Percentiles rank a stretch among this genome's conserved stretches.
Evolutionary conservation across 108 stramenopile species (phyloP).

Genomic region (Aurantiochytrium sp.): DNA sequence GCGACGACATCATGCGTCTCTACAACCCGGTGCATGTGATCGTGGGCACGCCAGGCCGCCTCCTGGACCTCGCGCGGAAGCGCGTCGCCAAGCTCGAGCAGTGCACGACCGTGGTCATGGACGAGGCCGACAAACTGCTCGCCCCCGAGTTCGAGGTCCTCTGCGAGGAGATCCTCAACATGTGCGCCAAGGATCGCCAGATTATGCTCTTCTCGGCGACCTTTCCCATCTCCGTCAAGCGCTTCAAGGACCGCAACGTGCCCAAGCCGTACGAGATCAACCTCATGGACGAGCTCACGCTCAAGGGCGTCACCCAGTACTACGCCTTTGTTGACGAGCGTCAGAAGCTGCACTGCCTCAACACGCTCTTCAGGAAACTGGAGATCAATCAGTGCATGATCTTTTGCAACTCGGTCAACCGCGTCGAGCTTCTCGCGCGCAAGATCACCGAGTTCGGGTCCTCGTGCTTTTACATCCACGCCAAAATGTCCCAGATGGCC

Average conservation of each 20-base stretch:
- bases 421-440: constrained; percentile 93
- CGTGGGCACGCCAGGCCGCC: constrained; percentile 95
- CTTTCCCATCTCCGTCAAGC: constrained; percentile 93
- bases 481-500: constrained; percentile 96
- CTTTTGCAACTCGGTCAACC: constrained; percentile 97
- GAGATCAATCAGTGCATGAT: constrained; percentile 99
- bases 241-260: constrained; percentile 85
- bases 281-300: constrained; percentile 98
- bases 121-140: constrained; percentile 96
- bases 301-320: constrained; percentile 93
- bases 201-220: constrained; percentile 98
- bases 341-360: constrained; percentile 96
- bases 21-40: constrained; percentile 80
- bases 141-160: constrained; percentile 92
- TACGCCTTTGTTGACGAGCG: constrained; percentile 98
- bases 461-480: constrained; percentile 99
- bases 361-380: constrained; percentile 92
- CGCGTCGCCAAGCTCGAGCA: constrained; percentile 86
- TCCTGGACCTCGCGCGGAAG: constrained; percentile 91
- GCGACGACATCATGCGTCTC: constrained; percentile 97
- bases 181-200: constrained; percentile 78
- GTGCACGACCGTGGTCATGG: constrained; percentile 92
- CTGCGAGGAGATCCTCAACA: constrained; percentile 81
- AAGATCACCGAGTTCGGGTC: constrained; percentile 98
- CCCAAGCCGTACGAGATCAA: constrained; percentile 87